Base-by-base conservation (phyloP, 2,329 filamentous ascomycete species). In the Alternaria sp. region DNA sequence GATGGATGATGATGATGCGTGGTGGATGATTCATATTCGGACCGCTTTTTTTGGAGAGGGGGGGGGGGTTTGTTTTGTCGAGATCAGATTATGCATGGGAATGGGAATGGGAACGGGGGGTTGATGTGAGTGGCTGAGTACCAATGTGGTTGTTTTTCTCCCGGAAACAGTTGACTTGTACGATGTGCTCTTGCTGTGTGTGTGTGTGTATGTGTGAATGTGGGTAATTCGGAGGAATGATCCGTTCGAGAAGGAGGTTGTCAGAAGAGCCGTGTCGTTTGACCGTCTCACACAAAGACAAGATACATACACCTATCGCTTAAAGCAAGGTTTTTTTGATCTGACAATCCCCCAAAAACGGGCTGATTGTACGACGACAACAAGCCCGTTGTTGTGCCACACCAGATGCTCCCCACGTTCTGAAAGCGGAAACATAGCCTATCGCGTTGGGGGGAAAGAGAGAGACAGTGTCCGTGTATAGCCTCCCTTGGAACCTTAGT, bases 361-460 rank as follows among this genome's bases (percentile, higher is more conserved):
- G 44, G 44, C 31, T 17, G 44, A 17, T 28, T 36, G 44, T 26
- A 48, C 21, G 34, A 48, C 21, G 31, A 48, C 31, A 48, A 48
- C 33, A 26, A 23, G 44, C 29, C 37, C 44, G 44, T 48, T 48
- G 31, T 17, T 48, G 44, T 48, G 44, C 31, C 44, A 48, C 44
- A 48, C 44, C 44, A 36, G 21, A 48, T 48, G 44, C 44, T 48
- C 44, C 31, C 31, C 44, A 48, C 44, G 31, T 48, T 48, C 44
- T 36, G 29, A 48, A 36, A 48, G 44, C 44, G 31, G 44, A 48
- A 48, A 48, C 44, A 48, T 48, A 48, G 44, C 44, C 44, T 48
- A 36, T 48, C 44, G 29, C 31, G 44, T 40, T 48, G 33, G 10
- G 29, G 17, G 17, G 24, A 31, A 48, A 21, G 33, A 14, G 29